Evolutionary conservation across 2,329 filamentous ascomycete genomes (phyloP), one percentile per base, ranked within the genome.

Genomic region (Dothidotthia symphoricarpi): DNA sequence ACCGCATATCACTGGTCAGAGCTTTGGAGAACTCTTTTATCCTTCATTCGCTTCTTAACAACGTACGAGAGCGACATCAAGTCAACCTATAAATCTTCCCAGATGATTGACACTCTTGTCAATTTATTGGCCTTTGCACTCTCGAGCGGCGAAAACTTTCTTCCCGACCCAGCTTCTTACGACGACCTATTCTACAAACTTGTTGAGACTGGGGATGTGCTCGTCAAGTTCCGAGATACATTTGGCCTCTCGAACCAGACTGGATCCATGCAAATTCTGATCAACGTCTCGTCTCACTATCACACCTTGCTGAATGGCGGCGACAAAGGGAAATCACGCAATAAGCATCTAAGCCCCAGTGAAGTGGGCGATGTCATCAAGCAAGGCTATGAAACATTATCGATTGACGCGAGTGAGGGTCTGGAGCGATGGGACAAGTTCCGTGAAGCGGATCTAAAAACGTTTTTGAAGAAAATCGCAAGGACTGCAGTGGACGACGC

Each of bases 141-240:
- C 6, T 93, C 87, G 2, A 81, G 82, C 2, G 93, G 93, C 6
- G 93, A 97, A 64, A 83, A 86, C 2, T 97, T 98, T 68, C 76
- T 98, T 6, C 93, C 91, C 0, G 87, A 86, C 19, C 83, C 89
- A 1, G 80, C 86, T 13, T 83, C 88, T 2, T 97, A 97, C 66
- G 93, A 98, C 57, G 93, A 98, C 59, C 75, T 98, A 0, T 97
- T 98, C 70, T 98, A 98, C 78, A 98, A 98, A 69, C 79, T 97
- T 2, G 89, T 97, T 16, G 93, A 98, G 68, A 86, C 85, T 2
- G 88, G 90, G 9, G 88, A 95, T 32, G 78, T 88, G 10, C 76
- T 97, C 15, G 72, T 77, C 22, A 88, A 87, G 59, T 95, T 97
- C 69, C 81, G 88, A 27, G 81, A 89, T 46, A 83, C 80, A 8